A percentile compares a stretch with the other conserved stretches of the same genome.
These are phyloP conservation scores for Mycena chlorophos DNA, from an alignment of 768 basidiomycete genomes.

Conservation along the genomic window DNA sequence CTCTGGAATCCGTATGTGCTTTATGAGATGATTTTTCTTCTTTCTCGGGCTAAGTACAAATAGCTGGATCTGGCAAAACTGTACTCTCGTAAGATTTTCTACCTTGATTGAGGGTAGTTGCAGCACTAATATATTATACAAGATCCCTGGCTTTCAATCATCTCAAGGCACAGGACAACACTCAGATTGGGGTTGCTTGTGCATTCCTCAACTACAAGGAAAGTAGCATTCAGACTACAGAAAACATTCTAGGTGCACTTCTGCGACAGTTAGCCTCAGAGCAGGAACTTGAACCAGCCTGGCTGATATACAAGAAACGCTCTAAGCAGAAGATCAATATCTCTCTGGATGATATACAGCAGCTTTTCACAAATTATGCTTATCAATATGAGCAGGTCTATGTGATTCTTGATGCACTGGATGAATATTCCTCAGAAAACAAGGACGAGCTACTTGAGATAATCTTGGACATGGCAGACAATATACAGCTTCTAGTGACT, in stretches of 20 bases:
- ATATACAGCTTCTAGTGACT: background rate
- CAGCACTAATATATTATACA: background rate
- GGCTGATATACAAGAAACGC: background rate
- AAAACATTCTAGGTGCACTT: background rate
- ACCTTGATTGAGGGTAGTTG: background rate
- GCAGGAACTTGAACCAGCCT: background rate
- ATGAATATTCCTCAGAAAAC: background rate
- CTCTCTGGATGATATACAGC: background rate
- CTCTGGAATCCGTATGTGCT: background rate
- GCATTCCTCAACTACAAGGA: background rate
- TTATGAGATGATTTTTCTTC: background rate
- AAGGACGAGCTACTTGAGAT: background rate
- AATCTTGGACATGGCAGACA: background rate
- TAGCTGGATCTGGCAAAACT: background rate
- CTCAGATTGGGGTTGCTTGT: background rate
- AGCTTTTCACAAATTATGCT: background rate
- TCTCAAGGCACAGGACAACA: background rate
- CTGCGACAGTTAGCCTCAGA: background rate
- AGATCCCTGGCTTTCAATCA: background rate
- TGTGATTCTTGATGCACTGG: background rate
- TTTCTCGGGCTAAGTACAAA: background rate
- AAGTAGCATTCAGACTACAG: background rate
- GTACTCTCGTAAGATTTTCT: background rate
- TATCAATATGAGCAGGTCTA: background rate
- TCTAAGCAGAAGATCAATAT: background rate